Base-by-base conservation (phyloP, 202 grass and related monocot species). In the Setaria viridis region DNA sequence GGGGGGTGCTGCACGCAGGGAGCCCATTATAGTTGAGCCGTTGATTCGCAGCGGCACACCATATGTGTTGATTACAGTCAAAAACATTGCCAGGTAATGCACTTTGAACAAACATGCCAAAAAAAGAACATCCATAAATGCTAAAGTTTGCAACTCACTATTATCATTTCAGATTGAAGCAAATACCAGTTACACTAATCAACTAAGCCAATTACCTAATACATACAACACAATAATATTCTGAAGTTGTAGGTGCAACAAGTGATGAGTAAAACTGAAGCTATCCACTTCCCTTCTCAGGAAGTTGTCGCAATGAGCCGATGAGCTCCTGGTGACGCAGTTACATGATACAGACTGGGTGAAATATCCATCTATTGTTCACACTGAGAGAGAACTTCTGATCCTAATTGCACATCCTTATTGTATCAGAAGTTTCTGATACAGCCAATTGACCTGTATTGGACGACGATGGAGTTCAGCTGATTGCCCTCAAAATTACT, bases 221-320 rank as follows among this genome's bases (percentile, higher is more conserved):
- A 87, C 50, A 83, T 80, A 87, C 75, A 74, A 74, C 21, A 55
- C n/a, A 76, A 1, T 7, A 76, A 35, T 14, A 74, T 46, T 62
- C 55, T 76, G 29, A 47, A 29, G 13, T 60, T 77, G 56, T 15
- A 13, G 65, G 70, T 43, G 10, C 69, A 84, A 57, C 21, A 85
- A 51, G 46, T n/a, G 9, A 11, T 21, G 13, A 32, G 45, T 35
- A 13, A 80, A 30, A 34, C 21, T 30, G 65, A 82, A 43, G 32
- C 74, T 71, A 87, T 79, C 19, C 58, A 78, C 17, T 57, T 53
- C 64, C 83, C 10, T 39, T 43, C 19, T 59, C 67, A 54, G 49
- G 66, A 67, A 33, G 67, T 35, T 76, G 76, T 71, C 13, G 21
- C 42, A 12, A 47, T 46, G 7, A 74, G 39, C 69, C 16, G 64